Evolutionary conservation across 257 asterid genomes (phyloP), one percentile per base, ranked within the genome.

Genomic region (Solanum bulbocastanum): DNA sequence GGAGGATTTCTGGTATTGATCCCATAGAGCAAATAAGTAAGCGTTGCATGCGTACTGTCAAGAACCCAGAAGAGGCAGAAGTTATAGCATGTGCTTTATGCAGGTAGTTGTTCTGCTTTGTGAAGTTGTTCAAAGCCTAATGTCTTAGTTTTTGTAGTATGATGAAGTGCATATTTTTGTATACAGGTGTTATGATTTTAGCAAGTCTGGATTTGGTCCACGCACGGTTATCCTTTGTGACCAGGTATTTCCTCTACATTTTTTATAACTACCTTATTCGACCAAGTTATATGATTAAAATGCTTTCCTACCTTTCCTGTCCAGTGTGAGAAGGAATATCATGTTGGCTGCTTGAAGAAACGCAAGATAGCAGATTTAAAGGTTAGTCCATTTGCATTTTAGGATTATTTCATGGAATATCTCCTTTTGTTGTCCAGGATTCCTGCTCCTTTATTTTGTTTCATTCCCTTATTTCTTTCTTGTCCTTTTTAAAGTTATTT

Each of bases 161-260:
- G 66, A 81, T 44, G 40, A 42, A 46, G 66, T 46, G 40, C 15
- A 81, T 44, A 25, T 15, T 79, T 27, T 44, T 46, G 83, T 68
- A 68, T 88, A 88, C 98, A 97, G 99, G 90, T 98, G 98, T 88
- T 94, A 95, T 33, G 99, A 97, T 93, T 97, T 93, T 83, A 97
- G 99, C 90, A 95, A 95, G 90, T 91, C 98, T 87, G 99, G 99
- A 87, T 97, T 97, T 94, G 99, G 99, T 86, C 99, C 99, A 62
- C 98, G 98, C 69, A 97, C 99, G 35, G 99, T 97, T 89, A 95
- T 97, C 89, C 92, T 96, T 39, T 97, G 99, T 89, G 98, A 96
- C 89, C 99, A 96, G 99, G 99, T 95, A 93, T 88, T 92, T 88
- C 83, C 88, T 89, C 76, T 62, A 86, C 89, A 83, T 85, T 84